These are phyloP conservation scores for Pleurotus tuber-regium DNA, from an alignment of 768 basidiomycete genomes.

Conservation along the genomic window DNA sequence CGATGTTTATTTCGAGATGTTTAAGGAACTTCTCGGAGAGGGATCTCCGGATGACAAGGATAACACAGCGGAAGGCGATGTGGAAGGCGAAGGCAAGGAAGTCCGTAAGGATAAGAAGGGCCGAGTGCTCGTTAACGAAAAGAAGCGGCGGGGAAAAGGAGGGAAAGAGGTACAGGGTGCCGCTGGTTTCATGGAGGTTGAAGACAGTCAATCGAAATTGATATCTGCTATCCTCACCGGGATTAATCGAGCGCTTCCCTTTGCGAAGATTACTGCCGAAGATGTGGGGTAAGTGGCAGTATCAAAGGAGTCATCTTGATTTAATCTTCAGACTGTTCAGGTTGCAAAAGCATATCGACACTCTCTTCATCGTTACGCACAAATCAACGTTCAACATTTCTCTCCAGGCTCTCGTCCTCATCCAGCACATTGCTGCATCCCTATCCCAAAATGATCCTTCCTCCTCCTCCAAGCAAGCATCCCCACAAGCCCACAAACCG, in stretches of 20 bases:
- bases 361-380: slow-evolving; percentile 93
- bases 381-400: slow-evolving; percentile 96
- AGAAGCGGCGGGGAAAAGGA: slow-evolving; percentile 34
- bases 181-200: slow-evolving; percentile 70
- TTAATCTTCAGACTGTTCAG: slow-evolving; percentile 36
- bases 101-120: slow-evolving; percentile 26
- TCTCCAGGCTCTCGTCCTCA: slow-evolving; percentile 85
- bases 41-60: slow-evolving; percentile 32
- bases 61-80: slow-evolving; percentile 24
- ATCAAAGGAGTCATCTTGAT: not conserved
- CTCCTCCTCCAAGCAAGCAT: slow-evolving; percentile 31
- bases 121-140: slow-evolving; percentile 27
- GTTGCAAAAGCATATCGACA: slow-evolving; percentile 84
- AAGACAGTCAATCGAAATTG: slow-evolving; percentile 77
- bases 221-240: slow-evolving; percentile 91
- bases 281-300: slow-evolving; percentile 52
- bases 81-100: slow-evolving; percentile 32
- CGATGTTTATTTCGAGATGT: slow-evolving; percentile 92
- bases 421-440: slow-evolving; percentile 76
- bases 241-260: slow-evolving; percentile 93
- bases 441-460: slow-evolving; percentile 38
- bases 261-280: slow-evolving; percentile 75
- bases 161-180: slow-evolving; percentile 51
- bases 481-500: slow-evolving; percentile 31
- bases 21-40: slow-evolving; percentile 82